A percentile compares a stretch with the other conserved stretches of the same genome.
These are phyloP conservation scores for Leccinum huronense DNA, from an alignment of 1,284 basidiomycete genomes.

Conservation along the genomic window DNA sequence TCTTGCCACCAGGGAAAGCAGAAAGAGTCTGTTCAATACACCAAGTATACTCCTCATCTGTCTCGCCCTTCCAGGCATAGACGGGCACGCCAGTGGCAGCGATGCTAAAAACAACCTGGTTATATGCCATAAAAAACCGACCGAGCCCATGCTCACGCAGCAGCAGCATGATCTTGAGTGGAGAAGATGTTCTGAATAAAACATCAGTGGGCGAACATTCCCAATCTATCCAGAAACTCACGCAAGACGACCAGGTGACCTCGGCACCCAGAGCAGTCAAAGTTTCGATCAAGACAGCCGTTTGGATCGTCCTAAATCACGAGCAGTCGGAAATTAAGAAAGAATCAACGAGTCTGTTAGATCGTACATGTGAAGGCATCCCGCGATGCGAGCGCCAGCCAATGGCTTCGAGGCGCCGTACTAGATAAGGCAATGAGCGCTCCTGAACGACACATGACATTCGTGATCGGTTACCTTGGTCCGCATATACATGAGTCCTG, in stretches of 20 bases:
- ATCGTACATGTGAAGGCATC: slow-evolving; percentile 92
- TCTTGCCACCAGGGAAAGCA: slow-evolving; percentile 76
- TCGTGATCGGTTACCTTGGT: slow-evolving; percentile 55
- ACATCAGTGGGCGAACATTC: slow-evolving; percentile 11
- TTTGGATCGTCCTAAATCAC: slow-evolving; percentile 86
- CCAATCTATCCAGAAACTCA: slow-evolving; percentile 39
- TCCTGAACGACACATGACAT: not conserved
- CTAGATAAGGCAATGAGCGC: slow-evolving; percentile 43
- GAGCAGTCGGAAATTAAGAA: slow-evolving; percentile 1
- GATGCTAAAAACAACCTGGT: slow-evolving; percentile 52
- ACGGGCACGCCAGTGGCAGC: slow-evolving; percentile 98
- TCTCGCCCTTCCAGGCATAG: slow-evolving; percentile 99
- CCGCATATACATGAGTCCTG: slow-evolving; percentile 90
- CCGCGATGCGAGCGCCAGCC: slow-evolving; percentile 94
- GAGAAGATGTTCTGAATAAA: slow-evolving; percentile 92
- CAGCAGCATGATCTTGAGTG: slow-evolving; percentile 98
- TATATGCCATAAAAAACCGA: slow-evolving; percentile 3
- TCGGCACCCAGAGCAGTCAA: slow-evolving; percentile 93
- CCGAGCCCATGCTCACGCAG: slow-evolving; percentile 64
- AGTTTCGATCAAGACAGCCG: slow-evolving; percentile 96
- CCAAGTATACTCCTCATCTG: slow-evolving; percentile 98
- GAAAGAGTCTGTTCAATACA: slow-evolving; percentile 95
- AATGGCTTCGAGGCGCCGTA: slow-evolving; percentile 83
- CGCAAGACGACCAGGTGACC: slow-evolving; percentile 99
- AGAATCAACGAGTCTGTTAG: not conserved